Evolutionary conservation across 352 stramenopile species (phyloP), one percentile per base, ranked within the genome.

Genomic region (Halophytophthora polymorphica): DNA sequence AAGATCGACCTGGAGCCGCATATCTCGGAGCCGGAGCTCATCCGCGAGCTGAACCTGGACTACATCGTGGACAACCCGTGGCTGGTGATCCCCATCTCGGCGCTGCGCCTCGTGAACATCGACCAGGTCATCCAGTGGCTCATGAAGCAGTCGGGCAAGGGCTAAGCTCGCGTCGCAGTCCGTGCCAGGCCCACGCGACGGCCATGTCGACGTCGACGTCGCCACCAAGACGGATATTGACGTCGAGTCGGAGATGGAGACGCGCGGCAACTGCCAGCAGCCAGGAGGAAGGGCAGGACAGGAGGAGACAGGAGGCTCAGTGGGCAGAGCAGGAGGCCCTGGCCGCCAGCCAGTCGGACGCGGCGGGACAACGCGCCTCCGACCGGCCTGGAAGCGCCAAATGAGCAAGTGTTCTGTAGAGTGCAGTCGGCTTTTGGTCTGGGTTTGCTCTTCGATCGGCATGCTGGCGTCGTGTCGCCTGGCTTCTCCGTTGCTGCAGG

Each of bases 1-100:
- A 99, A 99, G 73, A 98, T 99, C 64, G 96, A 99, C 82, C 81
- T 99, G 64, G 77, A 97, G 60, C 95, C 95, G 54, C 86, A 96
- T 50, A 91, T 96, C 50, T 93, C 82, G 33, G 86, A 96, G 68
- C 81, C 84, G 14, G 86, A 96, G 58, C 75, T 95, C 42, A 96
- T 96, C 46, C 81, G 96, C 44, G 90, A 98, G 71, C 79, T 99
- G 46, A 98, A 98, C 73, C 74, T 99, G 61, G 97, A 99, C 71
- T 98, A 99, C 78, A 97, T 99, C 42, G 94, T 98, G 63, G 96
- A 98, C 64, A 98, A 98, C 56, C 96, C 96, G 37, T 99, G 96
- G 96, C 96, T 99, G 53, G 92, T 99, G 39, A 97, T 99, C 58
- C 96, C 96, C 33, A 98, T 98, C 71, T 98, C 90, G 58, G 96